Percentiles rank a stretch among this genome's conserved stretches.
Evolutionary conservation across 495 filamentous ascomycete species (phyloP).

Genomic region (Aspergillus leporis): DNA sequence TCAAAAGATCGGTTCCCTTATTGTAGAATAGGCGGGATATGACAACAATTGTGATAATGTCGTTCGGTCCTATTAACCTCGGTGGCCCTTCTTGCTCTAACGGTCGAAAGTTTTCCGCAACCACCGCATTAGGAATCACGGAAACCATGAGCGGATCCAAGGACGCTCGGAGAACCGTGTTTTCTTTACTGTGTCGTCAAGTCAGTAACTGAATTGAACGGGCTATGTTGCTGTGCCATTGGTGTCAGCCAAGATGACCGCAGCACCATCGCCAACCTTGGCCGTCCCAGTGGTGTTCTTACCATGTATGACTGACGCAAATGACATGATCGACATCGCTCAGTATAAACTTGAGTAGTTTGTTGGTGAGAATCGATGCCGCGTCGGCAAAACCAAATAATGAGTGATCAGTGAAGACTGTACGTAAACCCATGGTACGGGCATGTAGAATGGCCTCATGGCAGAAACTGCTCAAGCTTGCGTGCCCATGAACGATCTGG

Average conservation of each 20-base stretch:
- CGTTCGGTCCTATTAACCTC: slow-evolving; percentile 67
- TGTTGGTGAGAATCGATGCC: slow-evolving; percentile 93
- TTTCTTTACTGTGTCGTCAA: slow-evolving; percentile 74
- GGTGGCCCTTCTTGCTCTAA: slow-evolving; percentile 52
- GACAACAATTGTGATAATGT: slow-evolving; percentile 93
- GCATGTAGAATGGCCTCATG: slow-evolving; percentile 95
- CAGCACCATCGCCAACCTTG: not conserved
- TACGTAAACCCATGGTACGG: slow-evolving; percentile 91
- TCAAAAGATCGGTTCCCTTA: slow-evolving; percentile 93
- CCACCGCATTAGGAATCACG: slow-evolving; percentile 95
- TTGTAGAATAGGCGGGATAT: slow-evolving; percentile 98
- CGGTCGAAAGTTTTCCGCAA: slow-evolving; percentile 92
- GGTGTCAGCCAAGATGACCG: not conserved
- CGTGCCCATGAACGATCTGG: slow-evolving; percentile 96
- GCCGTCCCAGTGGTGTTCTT: slow-evolving; percentile 12
- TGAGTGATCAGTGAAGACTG: slow-evolving; percentile 97
- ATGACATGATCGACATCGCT: slow-evolving; percentile 99
- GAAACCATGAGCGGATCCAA: slow-evolving; percentile 96
- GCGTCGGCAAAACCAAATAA: slow-evolving; percentile 97
- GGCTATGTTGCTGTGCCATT: not conserved
- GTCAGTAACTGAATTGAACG: slow-evolving; percentile 6
- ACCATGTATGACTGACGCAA: slow-evolving; percentile 98
- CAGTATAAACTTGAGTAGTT: slow-evolving; percentile 90
- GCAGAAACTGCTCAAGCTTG: slow-evolving; percentile 85
- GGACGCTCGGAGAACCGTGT: slow-evolving; percentile 92